Base-by-base conservation (phyloP, 768 basidiomycete genomes). In the Pisolithus sp. region DNA sequence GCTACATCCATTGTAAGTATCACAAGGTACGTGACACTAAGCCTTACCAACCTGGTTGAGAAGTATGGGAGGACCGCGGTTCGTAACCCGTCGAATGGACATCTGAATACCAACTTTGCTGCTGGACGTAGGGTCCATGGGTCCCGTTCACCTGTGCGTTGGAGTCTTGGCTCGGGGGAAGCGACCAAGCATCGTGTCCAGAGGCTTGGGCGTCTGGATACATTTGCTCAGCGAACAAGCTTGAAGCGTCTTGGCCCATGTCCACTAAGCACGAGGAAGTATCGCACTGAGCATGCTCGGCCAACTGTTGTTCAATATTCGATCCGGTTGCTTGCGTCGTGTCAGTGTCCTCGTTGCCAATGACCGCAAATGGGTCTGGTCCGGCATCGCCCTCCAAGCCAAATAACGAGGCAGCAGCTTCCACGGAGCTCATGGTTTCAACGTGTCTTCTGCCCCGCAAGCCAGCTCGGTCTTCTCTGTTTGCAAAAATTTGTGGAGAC, bases 351-450 rank as follows among this genome's bases (percentile, higher is more conserved):
- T 67, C 63, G 53, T 71, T 67, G 43, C 80, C 82, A 55, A 84
- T 74, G 50, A 75, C 70, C 54, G 83, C 78, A 71, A 86, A 86
- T 48, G 79, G 79, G 69, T 87, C 85, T 30, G 77, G 72, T 17
- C 71, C 71, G 47, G 79, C 62, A 62, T 88, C 85, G 36, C 57
- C 58, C 30, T 79, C 79, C 48, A 78, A 69, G 55, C 82, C 86
- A 73, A 92, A 92, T 43, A 92, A 83, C 52, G 86, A 83, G 48
- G 88, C 85, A 34, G 89, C 89, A 58, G 86, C 82, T 73, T 89
- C 86, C 51, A 85, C 80, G 58, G 75, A 73, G 65, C 73, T 78
- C 84, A 86, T 85, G 61, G 61, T 59, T 67, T 57, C 64, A 70
- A 58, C 67, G 66, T 69, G 66, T 62, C 49, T 42, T 46, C 43